Base-by-base conservation (phyloP, 495 filamentous ascomycete species). In the Apiosordaria backusii region DNA sequence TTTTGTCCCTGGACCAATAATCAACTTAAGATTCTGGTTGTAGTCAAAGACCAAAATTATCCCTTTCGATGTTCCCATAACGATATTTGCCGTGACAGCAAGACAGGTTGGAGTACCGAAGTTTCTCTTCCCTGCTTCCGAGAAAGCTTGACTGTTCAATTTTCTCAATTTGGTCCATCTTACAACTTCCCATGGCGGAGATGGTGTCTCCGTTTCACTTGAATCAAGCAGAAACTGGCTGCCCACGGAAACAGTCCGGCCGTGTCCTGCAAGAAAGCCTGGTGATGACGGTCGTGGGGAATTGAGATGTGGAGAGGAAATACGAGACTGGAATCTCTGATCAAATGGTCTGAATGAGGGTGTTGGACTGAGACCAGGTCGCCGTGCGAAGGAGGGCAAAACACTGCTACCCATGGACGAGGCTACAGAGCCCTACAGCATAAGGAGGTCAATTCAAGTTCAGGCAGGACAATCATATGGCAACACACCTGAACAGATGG, bases 21-120 rank as follows among this genome's bases (percentile, higher is more conserved):
- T 94, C 68, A 89, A 87, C 79, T 96, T 96, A 64, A 98, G 79
- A 69, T 87, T 96, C 76, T 99, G 95, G 74, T 94, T 90, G 76
- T 97, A 98, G 78, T 99, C 96, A 80, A 98, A 98, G 55, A 97
- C 86, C 73, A 99, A 79, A 53, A 97, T 89, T 72, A 96, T 90
- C 21, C 95, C 95, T 77, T 96, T 98, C 9, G 92, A 90, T 9
- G 95, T 98, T 21, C 95, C 95, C 57, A 99, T 78, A 3, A 91
- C 92, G 70, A 99, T 97, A 2, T 88, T 88, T 5, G 93, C 91
- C 71, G 94, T 92, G 26, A 97, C 88, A n/a, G 86, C 86, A 67
- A 98, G 84, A 79, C 92, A 97, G 0, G 92, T 97, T 60, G 96
- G 92, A 26, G 89, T 84, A 35, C 95, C 95, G 81, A 97, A 97